A percentile compares a stretch with the other conserved stretches of the same genome.
Conservation (phyloP, 176 grass and related monocot species). For the Oryza rufipogon region DNA sequence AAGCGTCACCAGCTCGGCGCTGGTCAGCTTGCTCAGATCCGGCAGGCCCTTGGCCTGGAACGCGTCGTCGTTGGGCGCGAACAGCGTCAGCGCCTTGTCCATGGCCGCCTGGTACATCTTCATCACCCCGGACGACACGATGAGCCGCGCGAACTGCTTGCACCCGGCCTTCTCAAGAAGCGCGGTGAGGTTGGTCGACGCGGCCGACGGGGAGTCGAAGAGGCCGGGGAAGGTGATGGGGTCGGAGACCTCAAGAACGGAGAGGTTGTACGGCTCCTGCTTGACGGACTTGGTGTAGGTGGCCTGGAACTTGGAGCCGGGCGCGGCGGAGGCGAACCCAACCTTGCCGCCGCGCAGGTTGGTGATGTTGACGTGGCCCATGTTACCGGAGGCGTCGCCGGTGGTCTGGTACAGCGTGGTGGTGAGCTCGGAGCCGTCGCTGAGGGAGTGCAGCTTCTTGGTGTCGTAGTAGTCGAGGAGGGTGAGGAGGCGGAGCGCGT, state of each 20-base stretch:
- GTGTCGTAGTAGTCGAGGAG: slow-evolving; percentile 97
- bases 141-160: slow-evolving; percentile 79
- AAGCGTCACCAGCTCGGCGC: slow-evolving; percentile 80
- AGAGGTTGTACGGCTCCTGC: slow-evolving; percentile 85
- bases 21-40: slow-evolving; percentile 71
- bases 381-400: slow-evolving; percentile 73
- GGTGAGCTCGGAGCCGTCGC: slow-evolving; percentile 70
- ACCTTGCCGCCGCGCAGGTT: slow-evolving; percentile 88
- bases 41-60: slow-evolving; percentile 76
- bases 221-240: slow-evolving; percentile 91
- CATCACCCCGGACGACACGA: slow-evolving; percentile 76
- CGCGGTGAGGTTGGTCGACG: slow-evolving; percentile 73
- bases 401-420: slow-evolving; percentile 97
- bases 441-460: slow-evolving; percentile 85
- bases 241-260: slow-evolving; percentile 82
- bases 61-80: slow-evolving; percentile 92
- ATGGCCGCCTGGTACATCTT: slow-evolving; percentile 86
- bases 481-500: slow-evolving; percentile 84
- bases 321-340: slow-evolving; percentile 76
- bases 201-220: slow-evolving; percentile 54
- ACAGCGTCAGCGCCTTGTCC: slow-evolving; percentile 86
- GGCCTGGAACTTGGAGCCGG: slow-evolving; percentile 73
- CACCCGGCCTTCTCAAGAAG: slow-evolving; percentile 95
- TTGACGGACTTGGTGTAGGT: slow-evolving; percentile 80
- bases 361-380: slow-evolving; percentile 97